phyloP scores from a whole-genome alignment of 768 basidiomycete genomes.

The Kwoniella sp. region DNA sequence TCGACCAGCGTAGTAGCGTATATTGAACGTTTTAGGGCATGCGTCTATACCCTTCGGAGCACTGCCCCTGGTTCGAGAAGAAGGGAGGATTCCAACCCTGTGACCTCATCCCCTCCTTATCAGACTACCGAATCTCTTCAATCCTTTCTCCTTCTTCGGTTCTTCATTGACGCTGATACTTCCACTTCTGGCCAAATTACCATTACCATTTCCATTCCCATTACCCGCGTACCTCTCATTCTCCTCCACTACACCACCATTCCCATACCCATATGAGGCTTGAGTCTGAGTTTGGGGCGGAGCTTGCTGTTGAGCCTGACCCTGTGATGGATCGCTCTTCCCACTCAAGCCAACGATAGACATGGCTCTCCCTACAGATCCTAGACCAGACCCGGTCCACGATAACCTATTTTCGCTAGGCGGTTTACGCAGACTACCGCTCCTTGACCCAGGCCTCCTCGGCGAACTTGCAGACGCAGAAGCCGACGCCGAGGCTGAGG shows the following conservation, averaged over 20 bases:
- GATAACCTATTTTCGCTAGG: background rate
- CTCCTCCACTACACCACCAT: background rate
- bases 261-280: background rate
- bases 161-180: slow-evolving; percentile 3
- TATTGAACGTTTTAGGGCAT: too few species aligned
- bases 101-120: slow-evolving; percentile 22
- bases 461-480: background rate
- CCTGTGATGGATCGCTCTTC: background rate
- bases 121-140: slow-evolving; percentile 42
- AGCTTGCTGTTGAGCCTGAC: background rate
- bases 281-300: background rate
- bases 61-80: too few species aligned
- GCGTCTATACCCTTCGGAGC: too few species aligned
- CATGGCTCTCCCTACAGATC: slow-evolving; percentile 15
- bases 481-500: background rate
- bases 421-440: background rate
- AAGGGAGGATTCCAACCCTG: background rate
- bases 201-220: slow-evolving; percentile 16
- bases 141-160: slow-evolving; percentile 24
- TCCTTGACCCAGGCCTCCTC: background rate
- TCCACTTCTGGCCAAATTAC: slow-evolving; percentile 5
- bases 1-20: too few species aligned
- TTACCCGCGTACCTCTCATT: background rate
- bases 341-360: slow-evolving; percentile 9
- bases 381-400: background rate